Evolutionary conservation across 2,329 filamentous ascomycete genomes (phyloP), one percentile per base, ranked within the genome.

Genomic region (Torrubiellomyces zombiae): DNA sequence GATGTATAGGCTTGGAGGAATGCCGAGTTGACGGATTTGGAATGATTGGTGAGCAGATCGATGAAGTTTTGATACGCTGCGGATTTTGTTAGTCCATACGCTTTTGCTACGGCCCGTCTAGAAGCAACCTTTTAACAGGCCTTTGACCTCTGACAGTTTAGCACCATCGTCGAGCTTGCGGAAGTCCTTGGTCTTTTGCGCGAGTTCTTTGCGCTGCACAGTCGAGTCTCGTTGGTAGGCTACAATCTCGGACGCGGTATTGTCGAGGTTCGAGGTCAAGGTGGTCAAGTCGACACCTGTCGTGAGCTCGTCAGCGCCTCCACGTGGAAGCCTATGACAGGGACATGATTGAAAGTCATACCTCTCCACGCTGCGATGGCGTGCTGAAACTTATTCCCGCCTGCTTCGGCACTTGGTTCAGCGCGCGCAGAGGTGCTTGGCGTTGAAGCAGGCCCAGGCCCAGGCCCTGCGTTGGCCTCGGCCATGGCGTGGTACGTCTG

Each of bases 111-210:
- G 14, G 11, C n/a, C 6, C 9, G 12, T 3, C 7, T 13, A n/a
- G 19, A 13, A 23, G 7, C 18, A 26, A 83, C 81, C 75, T 62
- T 93, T 94, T 30, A 98, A 55, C 25, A 98, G 56, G 19, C 71
- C 71, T 54, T 95, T 98, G 56, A 92, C 73, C 50, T 98, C 89
- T 5, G 63, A 61, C 27, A 98, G 56, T 51, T 95, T 98, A 28
- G 68, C 70, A 8, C 76, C 58, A 58, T 98, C 83, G 39, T 95
- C 86, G 8, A 92, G 65, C 50, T 94, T 95, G 32, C 85, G 67
- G 40, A 95, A 98, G 42, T 95, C 86, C 44, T 98, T 98, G 1
- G 89, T 98, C 62, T 94, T 95, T 46, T 94, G 85, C n/a, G 91
- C 89, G 12, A 98, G 61, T 32, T 98, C 91, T 47, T 98, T 98